Percentiles rank a stretch among this genome's conserved stretches.
Evolutionary conservation across 2,329 filamentous ascomycete genomes (phyloP).

Genomic region (Trichoderma sp.): DNA sequence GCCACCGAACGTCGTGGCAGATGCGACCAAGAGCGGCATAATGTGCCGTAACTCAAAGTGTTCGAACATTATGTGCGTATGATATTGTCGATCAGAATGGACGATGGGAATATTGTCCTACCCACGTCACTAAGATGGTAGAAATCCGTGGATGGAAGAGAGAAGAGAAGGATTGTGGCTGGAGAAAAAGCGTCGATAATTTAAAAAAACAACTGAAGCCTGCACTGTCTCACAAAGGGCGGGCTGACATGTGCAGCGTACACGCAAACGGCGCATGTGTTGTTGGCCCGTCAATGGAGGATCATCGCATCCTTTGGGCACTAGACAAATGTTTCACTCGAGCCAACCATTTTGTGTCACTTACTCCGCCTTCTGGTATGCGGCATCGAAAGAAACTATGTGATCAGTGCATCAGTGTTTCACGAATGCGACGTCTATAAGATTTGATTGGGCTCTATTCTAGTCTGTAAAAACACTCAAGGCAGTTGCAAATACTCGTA

Average conservation of each 20-base stretch:
- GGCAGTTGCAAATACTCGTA: background rate
- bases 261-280: background rate
- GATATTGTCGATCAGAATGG: conserved; percentile 1
- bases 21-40: conserved; percentile 10
- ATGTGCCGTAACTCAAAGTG: conserved; percentile 19
- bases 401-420: background rate
- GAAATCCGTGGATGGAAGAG: background rate
- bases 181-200: background rate
- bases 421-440: background rate
- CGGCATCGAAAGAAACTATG: background rate
- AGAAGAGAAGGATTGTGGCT: background rate
- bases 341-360: background rate
- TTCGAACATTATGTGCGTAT: conserved; percentile 3
- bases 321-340: background rate
- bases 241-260: background rate
- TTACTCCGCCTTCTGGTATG: conserved; percentile 2
- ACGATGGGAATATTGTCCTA: background rate
- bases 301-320: background rate
- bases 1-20: conserved; percentile 20
- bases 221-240: background rate
- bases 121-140: background rate
- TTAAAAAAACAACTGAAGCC: background rate
- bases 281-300: background rate
- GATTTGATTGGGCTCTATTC: background rate
- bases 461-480: background rate